These are phyloP conservation scores for Penicillium pancosmium DNA, from an alignment of 495 filamentous ascomycete genomes.

Conservation along the genomic window DNA sequence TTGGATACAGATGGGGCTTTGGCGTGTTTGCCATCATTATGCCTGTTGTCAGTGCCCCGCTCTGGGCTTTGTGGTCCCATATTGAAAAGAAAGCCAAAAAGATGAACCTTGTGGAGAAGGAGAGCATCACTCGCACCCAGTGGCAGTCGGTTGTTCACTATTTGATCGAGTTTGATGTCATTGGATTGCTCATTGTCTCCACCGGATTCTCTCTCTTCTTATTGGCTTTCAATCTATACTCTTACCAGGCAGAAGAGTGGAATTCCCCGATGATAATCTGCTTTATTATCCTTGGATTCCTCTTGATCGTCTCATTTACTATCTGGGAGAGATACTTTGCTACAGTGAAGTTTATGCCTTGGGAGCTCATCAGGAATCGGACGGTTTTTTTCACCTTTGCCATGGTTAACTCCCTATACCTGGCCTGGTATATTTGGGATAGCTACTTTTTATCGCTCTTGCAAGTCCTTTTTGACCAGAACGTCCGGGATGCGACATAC, in stretches of 20 bases:
- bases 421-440: conserved; percentile 42
- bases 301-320: conserved; percentile 53
- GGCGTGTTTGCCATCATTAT: conserved; percentile 61
- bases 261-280: conserved; percentile 48
- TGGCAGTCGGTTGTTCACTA: conserved; percentile 25
- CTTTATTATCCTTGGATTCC: conserved; percentile 55
- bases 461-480: conserved; percentile 62
- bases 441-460: conserved; percentile 63
- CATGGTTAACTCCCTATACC: conserved; percentile 51
- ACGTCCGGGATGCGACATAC: conserved; percentile 53
- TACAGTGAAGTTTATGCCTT: conserved; percentile 56
- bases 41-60: conserved; percentile 52
- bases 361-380: conserved; percentile 55
- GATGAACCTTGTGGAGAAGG: conserved; percentile 32
- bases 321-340: conserved; percentile 57
- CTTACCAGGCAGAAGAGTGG: conserved; percentile 45
- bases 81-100: conserved; percentile 59
- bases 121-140: conserved; percentile 27
- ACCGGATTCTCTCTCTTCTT: conserved; percentile 61
- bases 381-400: conserved; percentile 59
- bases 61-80: conserved; percentile 30
- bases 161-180: conserved; percentile 30
- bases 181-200: conserved; percentile 58
- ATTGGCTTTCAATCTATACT: conserved; percentile 52
- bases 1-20: conserved; percentile 61